These are phyloP conservation scores for Pythium phragmitis DNA, from an alignment of 352 stramenopile genomes.

Conservation along the genomic window DNA sequence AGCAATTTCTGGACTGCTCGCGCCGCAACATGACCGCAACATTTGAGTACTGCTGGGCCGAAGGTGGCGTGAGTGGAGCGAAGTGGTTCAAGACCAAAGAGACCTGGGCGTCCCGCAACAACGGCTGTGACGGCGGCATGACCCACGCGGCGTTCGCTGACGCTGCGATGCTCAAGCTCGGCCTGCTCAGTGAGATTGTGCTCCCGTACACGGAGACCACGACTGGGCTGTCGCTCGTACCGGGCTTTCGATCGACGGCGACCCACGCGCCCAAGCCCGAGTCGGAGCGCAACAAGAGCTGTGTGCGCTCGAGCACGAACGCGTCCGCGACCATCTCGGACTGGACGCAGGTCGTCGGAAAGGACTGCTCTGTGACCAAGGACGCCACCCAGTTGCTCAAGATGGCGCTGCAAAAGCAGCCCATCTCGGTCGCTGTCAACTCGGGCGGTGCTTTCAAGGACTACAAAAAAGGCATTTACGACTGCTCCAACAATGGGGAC, in stretches of 20 bases:
- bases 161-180: slow-evolving; percentile 48
- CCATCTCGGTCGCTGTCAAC: slow-evolving; percentile 79
- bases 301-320: slow-evolving; percentile 32
- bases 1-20: slow-evolving; percentile 82
- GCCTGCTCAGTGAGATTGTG: slow-evolving; percentile 57
- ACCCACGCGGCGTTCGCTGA: slow-evolving; percentile 72
- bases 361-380: slow-evolving; percentile 36
- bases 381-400: slow-evolving; percentile 64
- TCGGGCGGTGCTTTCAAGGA: slow-evolving; percentile 74
- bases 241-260: slow-evolving; percentile 25
- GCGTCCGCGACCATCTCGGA: slow-evolving; percentile 64
- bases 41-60: slow-evolving; percentile 80
- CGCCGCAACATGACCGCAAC: slow-evolving; percentile 62
- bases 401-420: slow-evolving; percentile 62
- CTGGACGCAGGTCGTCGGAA: slow-evolving; percentile 68
- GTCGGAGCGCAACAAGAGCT: slow-evolving; percentile 38
- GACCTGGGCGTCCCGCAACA: slow-evolving; percentile 71
- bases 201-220: slow-evolving; percentile 63
- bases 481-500: slow-evolving; percentile 68
- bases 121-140: slow-evolving; percentile 72
- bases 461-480: slow-evolving; percentile 78
- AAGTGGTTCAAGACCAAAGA: slow-evolving; percentile 64
- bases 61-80: slow-evolving; percentile 41
- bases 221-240: slow-evolving; percentile 38
- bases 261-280: slow-evolving; percentile 18